Percentiles rank a stretch among this genome's conserved stretches.
phyloP scores from a whole-genome alignment of 768 basidiomycete species.

The Cyclocybe aegerita region DNA sequence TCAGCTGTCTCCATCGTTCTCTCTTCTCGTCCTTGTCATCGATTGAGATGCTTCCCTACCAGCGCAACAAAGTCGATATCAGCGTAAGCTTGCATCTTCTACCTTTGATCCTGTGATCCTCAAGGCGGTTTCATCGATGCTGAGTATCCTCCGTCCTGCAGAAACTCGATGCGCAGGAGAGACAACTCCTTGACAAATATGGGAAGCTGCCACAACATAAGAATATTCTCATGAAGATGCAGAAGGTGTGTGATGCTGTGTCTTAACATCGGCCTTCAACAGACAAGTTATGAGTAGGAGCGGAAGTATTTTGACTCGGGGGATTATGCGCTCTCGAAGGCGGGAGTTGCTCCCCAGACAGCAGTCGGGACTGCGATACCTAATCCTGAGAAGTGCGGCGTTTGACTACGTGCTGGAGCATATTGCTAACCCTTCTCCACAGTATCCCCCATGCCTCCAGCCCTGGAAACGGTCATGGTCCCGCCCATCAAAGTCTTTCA shows the following conservation, averaged over 20 bases:
- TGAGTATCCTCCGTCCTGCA: slow-evolving; percentile 27
- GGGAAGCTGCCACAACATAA: slow-evolving; percentile 94
- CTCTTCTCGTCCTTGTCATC: slow-evolving; percentile 18
- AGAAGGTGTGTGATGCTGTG: slow-evolving; percentile 64
- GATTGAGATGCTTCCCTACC: slow-evolving; percentile 65
- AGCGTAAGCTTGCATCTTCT: slow-evolving; percentile 55
- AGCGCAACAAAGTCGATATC: slow-evolving; percentile 92
- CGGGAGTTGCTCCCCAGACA: slow-evolving; percentile 84
- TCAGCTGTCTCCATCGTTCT: slow-evolving; percentile 27
- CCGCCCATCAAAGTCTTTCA: slow-evolving; percentile 58
- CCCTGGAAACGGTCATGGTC: slow-evolving; percentile 46
- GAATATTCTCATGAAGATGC: slow-evolving; percentile 91
- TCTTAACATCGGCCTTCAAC: slow-evolving; percentile 10
- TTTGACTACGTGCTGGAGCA: slow-evolving; percentile 1
- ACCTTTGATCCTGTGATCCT: slow-evolving; percentile 2
- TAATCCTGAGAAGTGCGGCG: slow-evolving; percentile 90
- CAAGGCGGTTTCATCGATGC: slow-evolving; percentile 17
- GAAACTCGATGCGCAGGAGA: slow-evolving; percentile 87
- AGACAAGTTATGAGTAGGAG: slow-evolving; percentile 55
- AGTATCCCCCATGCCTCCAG: slow-evolving; percentile 92
- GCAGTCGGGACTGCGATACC: slow-evolving; percentile 95
- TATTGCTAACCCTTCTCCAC: slow-evolving; percentile 17
- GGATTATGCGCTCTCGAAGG: slow-evolving; percentile 96
- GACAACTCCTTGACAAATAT: slow-evolving; percentile 92
- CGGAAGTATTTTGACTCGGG: slow-evolving; percentile 99